A percentile compares a stretch with the other conserved stretches of the same genome.
phyloP scores from a whole-genome alignment of 139 green algal genomes.

The Volvox africanus region DNA sequence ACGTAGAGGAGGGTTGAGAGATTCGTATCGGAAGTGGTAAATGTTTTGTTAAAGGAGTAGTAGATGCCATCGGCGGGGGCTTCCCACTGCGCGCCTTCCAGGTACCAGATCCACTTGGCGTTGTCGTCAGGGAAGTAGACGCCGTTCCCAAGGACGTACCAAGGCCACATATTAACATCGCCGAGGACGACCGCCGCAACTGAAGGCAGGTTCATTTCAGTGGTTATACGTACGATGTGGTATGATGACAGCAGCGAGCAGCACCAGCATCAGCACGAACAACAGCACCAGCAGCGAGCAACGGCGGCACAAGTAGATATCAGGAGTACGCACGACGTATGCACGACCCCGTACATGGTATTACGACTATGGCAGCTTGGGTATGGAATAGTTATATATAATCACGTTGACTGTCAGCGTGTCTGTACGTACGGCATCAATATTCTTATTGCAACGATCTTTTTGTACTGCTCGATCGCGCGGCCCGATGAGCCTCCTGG shows the following conservation, averaged over 20 bases:
- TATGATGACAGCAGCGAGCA: too few relatives aligned
- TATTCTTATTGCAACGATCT: too few relatives aligned
- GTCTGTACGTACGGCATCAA: neutral
- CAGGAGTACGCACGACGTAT: neutral
- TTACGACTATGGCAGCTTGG: too few relatives aligned
- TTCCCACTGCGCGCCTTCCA: neutral
- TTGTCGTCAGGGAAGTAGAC: neutral
- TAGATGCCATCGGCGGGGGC: too few relatives aligned
- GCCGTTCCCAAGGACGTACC: neutral
- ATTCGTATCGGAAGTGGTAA: neutral
- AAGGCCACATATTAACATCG: neutral
- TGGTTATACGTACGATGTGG: too few relatives aligned
- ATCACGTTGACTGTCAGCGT: too few relatives aligned
- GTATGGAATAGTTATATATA: too few relatives aligned
- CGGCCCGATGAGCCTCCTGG: too few relatives aligned
- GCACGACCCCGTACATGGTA: neutral
- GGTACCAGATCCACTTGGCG: conserved; percentile 11
- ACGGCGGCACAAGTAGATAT: neutral
- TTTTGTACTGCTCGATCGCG: too few relatives aligned
- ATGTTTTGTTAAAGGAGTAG: neutral
- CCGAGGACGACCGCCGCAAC: neutral
- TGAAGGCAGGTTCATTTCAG: too few relatives aligned
- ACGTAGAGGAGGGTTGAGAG: neutral
- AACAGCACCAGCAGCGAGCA: too few relatives aligned
- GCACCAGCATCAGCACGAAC: too few relatives aligned